Conservation (phyloP, 2,329 filamentous ascomycete species). For the Calonectria fujianensis region DNA sequence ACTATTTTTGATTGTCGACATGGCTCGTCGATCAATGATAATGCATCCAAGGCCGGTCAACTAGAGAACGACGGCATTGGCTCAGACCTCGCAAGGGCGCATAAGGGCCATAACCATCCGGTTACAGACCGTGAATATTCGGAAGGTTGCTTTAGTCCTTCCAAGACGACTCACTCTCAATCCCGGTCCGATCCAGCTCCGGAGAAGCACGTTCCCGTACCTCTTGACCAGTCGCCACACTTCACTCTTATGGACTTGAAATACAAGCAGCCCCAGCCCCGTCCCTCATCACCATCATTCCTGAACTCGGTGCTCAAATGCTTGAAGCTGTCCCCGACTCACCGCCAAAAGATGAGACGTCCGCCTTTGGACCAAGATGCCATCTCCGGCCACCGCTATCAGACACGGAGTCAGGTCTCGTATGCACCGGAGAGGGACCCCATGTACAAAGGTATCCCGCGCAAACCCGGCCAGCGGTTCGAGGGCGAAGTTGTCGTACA, state of each 20-base stretch:
- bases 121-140: too few species aligned
- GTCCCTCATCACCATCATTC: background rate
- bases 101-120: background rate
- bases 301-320: background rate
- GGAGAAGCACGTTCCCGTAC: background rate
- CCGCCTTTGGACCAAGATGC: background rate
- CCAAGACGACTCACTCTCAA: background rate
- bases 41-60: background rate
- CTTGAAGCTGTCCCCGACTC: background rate
- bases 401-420: constrained; percentile 16
- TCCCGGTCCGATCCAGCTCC: background rate
- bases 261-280: background rate
- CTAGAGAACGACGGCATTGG: too few species aligned
- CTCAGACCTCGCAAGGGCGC: background rate
- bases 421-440: constrained; percentile 45
- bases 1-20: background rate
- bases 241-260: background rate
- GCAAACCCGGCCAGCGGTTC: constrained; percentile 18
- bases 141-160: background rate
- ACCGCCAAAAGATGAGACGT: background rate
- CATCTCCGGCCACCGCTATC: background rate
- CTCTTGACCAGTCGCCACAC: background rate
- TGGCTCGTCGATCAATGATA: too few species aligned
- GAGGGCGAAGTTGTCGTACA: constrained; percentile 44
- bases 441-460: constrained; percentile 46